Conservation (phyloP, 1,284 basidiomycete species). For the Fomes fomentarius region DNA sequence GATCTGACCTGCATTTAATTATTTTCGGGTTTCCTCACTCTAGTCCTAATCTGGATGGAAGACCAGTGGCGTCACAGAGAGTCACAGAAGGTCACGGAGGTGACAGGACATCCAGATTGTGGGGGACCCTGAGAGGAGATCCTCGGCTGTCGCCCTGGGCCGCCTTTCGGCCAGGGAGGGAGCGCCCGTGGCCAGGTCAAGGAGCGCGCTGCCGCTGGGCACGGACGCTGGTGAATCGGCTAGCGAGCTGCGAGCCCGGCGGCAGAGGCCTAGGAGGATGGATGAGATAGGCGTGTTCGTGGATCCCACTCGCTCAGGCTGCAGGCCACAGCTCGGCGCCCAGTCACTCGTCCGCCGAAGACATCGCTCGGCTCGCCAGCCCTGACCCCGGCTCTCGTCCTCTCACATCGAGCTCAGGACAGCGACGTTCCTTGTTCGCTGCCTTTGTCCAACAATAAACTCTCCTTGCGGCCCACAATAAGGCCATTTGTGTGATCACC, state of each 20-base stretch:
- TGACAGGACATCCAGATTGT: background rate
- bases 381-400: background rate
- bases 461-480: constrained; percentile 17
- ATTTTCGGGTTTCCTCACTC: constrained; percentile 20
- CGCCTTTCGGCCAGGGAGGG: background rate
- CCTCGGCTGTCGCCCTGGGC: constrained; percentile 14
- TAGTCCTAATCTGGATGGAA: constrained; percentile 10
- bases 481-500: background rate
- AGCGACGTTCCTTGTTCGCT: constrained; percentile 3
- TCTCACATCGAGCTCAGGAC: background rate
- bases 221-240: no score
- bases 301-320: background rate
- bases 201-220: no score
- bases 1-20: constrained; percentile 18
- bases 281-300: constrained; percentile 15
- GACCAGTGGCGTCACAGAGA: background rate
- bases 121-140: constrained; percentile 15
- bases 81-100: constrained; percentile 20
- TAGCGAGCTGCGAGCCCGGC: no score
- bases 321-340: constrained; percentile 21
- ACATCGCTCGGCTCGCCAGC: background rate
- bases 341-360: constrained; percentile 17
- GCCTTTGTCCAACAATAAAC: constrained; percentile 16
- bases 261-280: background rate
- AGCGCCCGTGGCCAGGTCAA: no score